Evolutionary conservation across 2,329 filamentous ascomycete species (phyloP).

Genomic region (Rutstroemia sydowiana): DNA sequence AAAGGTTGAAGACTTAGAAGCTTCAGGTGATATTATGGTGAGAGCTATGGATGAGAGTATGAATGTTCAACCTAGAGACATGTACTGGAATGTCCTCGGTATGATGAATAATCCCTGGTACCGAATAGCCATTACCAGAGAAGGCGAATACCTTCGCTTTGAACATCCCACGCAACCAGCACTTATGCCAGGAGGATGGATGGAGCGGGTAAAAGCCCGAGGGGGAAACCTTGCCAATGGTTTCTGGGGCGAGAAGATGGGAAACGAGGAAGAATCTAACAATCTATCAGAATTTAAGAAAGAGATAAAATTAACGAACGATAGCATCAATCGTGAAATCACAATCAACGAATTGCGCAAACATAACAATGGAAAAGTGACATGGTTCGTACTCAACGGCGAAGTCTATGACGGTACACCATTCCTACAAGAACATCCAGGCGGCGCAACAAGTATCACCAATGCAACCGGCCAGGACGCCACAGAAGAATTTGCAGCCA

Average conservation of each 20-base stretch:
- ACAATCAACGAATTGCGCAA: conserved; percentile 63
- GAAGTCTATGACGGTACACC: conserved; percentile 81
- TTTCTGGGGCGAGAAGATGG: conserved; percentile 71
- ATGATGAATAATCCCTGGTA: conserved; percentile 99
- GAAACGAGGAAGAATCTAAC: conserved; percentile 41
- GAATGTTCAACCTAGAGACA: conserved; percentile 79
- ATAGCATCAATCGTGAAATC: conserved; percentile 55
- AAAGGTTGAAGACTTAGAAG: conserved; percentile 50
- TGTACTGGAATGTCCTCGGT: conserved; percentile 92
- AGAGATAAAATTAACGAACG: conserved; percentile 73
- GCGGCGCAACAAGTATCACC: conserved; percentile 77
- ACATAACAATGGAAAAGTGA: conserved; percentile 56
- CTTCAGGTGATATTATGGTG: conserved; percentile 67
- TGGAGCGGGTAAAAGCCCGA: conserved; percentile 79
- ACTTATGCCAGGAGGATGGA: conserved; percentile 76
- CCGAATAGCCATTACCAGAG: conserved; percentile 66
- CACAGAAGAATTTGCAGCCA: conserved; percentile 84
- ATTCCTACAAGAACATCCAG: conserved; percentile 77
- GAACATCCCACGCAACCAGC: conserved; percentile 85
- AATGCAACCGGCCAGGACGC: conserved; percentile 75
- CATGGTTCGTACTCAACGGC: conserved; percentile 85
- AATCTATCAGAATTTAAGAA: conserved; percentile 43
- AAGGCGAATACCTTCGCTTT: conserved; percentile 60
- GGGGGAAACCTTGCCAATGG: conserved; percentile 77
- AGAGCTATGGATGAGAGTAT: conserved; percentile 86